Evolutionary conservation across 305 asterid genomes (phyloP).

Genomic region (Euphrasia arctica): DNA sequence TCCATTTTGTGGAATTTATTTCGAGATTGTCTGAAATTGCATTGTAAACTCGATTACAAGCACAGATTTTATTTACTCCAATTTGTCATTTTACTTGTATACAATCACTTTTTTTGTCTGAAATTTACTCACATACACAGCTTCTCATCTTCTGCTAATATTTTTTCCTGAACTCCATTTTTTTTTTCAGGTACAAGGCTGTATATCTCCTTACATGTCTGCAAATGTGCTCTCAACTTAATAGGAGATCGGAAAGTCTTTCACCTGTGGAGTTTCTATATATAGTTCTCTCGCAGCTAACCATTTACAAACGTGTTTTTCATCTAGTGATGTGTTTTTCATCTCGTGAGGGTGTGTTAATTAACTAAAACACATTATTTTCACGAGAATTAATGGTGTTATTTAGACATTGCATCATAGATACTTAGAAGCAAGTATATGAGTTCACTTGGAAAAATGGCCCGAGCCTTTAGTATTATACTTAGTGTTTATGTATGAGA

Average conservation of each 20-base stretch:
- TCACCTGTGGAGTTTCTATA: not conserved
- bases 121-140: not conserved
- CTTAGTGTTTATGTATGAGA: no score
- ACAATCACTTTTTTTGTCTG: not conserved
- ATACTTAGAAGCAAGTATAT: no score
- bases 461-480: no score
- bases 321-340: no score
- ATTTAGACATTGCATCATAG: no score
- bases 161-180: not conserved
- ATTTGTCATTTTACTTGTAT: no score
- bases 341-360: no score
- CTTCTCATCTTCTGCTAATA: not conserved
- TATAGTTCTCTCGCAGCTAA: not conserved
- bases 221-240: constrained; percentile 58
- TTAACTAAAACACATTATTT: no score
- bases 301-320: no score
- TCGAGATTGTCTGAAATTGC: no score
- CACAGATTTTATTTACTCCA: not conserved
- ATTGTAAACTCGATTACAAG: not conserved
- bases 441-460: no score
- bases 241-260: constrained; percentile 28
- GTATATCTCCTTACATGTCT: constrained; percentile 84
- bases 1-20: not conserved
- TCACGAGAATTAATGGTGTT: no score
- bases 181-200: constrained; percentile 73